phyloP scores from a whole-genome alignment of 1,139 yeast genomes.

The Blastobotrys elegans region DNA sequence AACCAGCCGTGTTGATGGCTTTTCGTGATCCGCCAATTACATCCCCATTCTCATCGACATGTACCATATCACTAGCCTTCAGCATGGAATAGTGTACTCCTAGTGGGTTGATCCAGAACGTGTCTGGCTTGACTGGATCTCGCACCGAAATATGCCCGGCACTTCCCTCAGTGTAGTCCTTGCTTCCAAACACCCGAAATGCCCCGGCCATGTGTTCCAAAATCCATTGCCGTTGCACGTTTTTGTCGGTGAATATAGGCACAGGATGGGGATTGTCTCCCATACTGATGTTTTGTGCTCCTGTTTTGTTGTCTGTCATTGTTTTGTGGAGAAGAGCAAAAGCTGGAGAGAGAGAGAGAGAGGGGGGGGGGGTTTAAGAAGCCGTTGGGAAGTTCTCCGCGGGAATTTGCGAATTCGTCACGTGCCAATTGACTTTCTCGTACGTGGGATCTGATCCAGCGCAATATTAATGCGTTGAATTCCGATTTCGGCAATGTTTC shows the following conservation, averaged over 20 bases:
- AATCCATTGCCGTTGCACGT: constrained; percentile 55
- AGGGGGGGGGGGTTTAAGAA: neutral
- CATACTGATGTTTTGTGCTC: constrained; percentile 18
- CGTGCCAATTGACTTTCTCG: no score
- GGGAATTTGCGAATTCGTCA: no score
- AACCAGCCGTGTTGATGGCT: constrained; percentile 76
- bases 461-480: no score
- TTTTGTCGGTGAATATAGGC: constrained; percentile 50
- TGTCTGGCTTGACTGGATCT: constrained; percentile 65
- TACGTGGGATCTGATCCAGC: no score
- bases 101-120: constrained; percentile 78
- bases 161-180: constrained; percentile 68
- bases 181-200: constrained; percentile 69
- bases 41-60: constrained; percentile 67
- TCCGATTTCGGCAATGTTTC: no score
- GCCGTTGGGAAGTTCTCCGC: no score
- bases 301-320: neutral
- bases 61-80: constrained; percentile 70
- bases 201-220: constrained; percentile 79
- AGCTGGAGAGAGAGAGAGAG: neutral
- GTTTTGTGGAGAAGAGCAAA: neutral
- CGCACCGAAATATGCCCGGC: constrained; percentile 80
- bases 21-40: constrained; percentile 61
- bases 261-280: constrained; percentile 29
- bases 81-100: constrained; percentile 67